Base-by-base conservation (phyloP, 2,329 filamentous ascomycete genomes). In the Paraphaeosphaeria minitans region DNA sequence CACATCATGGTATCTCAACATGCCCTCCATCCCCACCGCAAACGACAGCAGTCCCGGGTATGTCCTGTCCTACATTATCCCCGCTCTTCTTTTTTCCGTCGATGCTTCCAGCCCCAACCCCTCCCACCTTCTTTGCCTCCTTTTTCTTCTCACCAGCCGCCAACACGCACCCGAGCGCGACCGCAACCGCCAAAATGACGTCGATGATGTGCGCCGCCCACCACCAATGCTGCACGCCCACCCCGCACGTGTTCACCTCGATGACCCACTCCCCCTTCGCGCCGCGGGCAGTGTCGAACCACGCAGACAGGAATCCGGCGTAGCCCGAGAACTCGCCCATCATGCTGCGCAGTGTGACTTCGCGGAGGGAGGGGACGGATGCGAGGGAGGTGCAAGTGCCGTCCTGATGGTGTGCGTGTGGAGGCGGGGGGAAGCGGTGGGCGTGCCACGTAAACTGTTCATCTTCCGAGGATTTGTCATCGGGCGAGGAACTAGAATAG, bases 281-380 rank as follows among this genome's bases (percentile, higher is more conserved):
- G 0, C 88, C 1, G 1, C 78, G 76, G 2, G 83, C 80, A 56
- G 85, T 77, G 74, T 98, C 92, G 72, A 94, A 98, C 94, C 94
- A 99, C 0, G 91, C 84, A 61, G 90, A 95, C 42, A 99, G 78
- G 43, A 99, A 81, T 0, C 93, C 95, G 0, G 93, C 92, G 73
- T 97, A 95, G 21, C 95, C 95, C n/a, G 87, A 89, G 77, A 90
- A 99, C 57, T 91, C 91, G 56, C 95, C 95, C 95, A 99, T 99
- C 93, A 99, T 98, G 76, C 92, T 97, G 59, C 93, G 88, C 2
- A 99, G 90, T 0, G 95, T 99, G 64, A 98, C 87, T 78, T 99
- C 95, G 29, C 94, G 84, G 6, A 97, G 81, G 0, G 89, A 89
- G 0, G 89, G 71, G 31, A 62, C 49, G 39, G 24, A 0, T 61